phyloP scores from a whole-genome alignment of 768 basidiomycete genomes.

The Amanita thiersii region DNA sequence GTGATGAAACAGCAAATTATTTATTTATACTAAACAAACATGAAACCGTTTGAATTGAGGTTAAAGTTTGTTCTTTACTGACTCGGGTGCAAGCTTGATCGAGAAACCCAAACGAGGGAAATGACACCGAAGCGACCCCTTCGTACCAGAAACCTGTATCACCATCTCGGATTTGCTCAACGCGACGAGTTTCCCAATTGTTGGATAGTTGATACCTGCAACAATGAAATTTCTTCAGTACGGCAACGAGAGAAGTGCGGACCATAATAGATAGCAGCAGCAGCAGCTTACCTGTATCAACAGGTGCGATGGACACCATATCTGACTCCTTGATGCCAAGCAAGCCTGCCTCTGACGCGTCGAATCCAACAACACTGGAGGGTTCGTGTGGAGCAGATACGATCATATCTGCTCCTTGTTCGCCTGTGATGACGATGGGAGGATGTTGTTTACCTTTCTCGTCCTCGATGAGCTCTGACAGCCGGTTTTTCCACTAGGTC shows the following conservation, averaged over 20 bases:
- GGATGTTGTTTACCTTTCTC: conserved; percentile 19
- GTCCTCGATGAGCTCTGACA: conserved; percentile 24
- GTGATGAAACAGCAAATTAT: too few relatives aligned
- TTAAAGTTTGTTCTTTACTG: conserved; percentile 6
- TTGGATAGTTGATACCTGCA: conserved; percentile 31
- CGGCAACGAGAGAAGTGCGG: neutral
- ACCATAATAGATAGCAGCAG: neutral
- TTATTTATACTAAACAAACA: too few relatives aligned
- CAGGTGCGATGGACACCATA: conserved; percentile 32
- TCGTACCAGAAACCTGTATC: conserved; percentile 32
- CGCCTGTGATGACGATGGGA: conserved; percentile 24
- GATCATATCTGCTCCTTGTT: conserved; percentile 35
- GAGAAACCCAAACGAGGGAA: conserved; percentile 41
- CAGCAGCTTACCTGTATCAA: conserved; percentile 43
- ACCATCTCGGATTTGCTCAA: conserved; percentile 42
- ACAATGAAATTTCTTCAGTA: neutral
- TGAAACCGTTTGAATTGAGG: too few relatives aligned
- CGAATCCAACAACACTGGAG: conserved; percentile 34
- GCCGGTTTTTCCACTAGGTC: conserved; percentile 38
- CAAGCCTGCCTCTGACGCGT: conserved; percentile 31
- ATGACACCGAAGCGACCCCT: conserved; percentile 38
- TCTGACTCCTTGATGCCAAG: conserved; percentile 30
- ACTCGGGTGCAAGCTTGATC: conserved; percentile 12
- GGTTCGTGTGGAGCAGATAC: conserved; percentile 26
- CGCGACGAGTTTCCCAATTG: conserved; percentile 40